Evolutionary conservation across 1,284 basidiomycete genomes (phyloP).

Genomic region (Cutaneotrichosporon daszewskae): DNA sequence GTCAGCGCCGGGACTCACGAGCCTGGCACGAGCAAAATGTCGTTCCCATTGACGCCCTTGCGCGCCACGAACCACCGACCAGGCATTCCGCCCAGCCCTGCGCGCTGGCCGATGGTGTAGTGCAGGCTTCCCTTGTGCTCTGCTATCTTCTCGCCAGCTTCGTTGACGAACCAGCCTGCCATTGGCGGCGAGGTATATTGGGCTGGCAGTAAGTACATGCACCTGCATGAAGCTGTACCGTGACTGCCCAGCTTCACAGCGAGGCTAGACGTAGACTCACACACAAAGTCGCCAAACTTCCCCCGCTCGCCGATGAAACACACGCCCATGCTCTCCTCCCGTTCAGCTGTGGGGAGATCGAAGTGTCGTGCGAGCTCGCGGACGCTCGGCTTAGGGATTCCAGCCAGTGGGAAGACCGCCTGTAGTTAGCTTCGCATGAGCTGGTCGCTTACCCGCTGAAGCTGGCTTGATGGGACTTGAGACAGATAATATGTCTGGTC

Average conservation of each 20-base stretch:
- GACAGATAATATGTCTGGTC: conserved; percentile 95
- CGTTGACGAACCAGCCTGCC: conserved; percentile 56
- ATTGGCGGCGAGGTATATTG: conserved; percentile 70
- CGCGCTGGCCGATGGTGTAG: conserved; percentile 81
- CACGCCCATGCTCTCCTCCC: conserved; percentile 91
- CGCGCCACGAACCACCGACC: conserved; percentile 67
- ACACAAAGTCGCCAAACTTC: conserved; percentile 67
- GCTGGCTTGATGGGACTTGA: conserved; percentile 61
- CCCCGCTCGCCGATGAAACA: conserved; percentile 86
- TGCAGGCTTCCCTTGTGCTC: conserved; percentile 74
- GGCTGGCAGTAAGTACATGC: conserved; percentile 50
- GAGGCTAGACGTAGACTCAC: conserved; percentile 50
- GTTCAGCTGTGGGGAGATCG: conserved; percentile 66
- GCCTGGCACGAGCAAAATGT: conserved; percentile 69
- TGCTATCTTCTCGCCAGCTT: conserved; percentile 57
- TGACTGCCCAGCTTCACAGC: no score
- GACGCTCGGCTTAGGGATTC: conserved; percentile 63
- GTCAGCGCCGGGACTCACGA: conserved; percentile 51
- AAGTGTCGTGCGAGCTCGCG: conserved; percentile 67
- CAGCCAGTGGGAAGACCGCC: conserved; percentile 72
- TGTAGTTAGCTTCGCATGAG: conserved; percentile 31
- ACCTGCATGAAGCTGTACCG: no score
- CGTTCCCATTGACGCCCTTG: conserved; percentile 61
- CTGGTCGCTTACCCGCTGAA: conserved; percentile 46
- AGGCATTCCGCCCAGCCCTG: conserved; percentile 60